These are phyloP conservation scores for thale cress (Arabidopsis thaliana) DNA, from an alignment of 345 rosid species.

Conservation along the genomic window TAIR10.1 NC_003074.8:1030501-1031000, in stretches of 20 bases:
- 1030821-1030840: not conserved
- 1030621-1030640: slow-evolving; percentile 45
- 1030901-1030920: not conserved
- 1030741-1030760: not conserved
- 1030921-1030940: not conserved
- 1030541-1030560: slow-evolving; percentile 22
- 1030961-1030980: not conserved
- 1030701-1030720: not conserved
- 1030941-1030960: not conserved
- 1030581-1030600: not conserved
- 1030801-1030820: not conserved
- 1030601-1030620: slow-evolving; percentile 18
- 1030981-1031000: slow-evolving; percentile 11
- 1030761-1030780: not conserved
- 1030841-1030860: not conserved
- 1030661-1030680: slow-evolving; percentile 35
- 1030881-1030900: not conserved
- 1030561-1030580: slow-evolving; percentile 28
- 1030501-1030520: slow-evolving; percentile 10
- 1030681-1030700: slow-evolving; percentile 29
- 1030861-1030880: not conserved
- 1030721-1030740: not conserved
- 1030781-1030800: not conserved
- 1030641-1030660: slow-evolving; percentile 47
- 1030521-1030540: not conserved